phyloP scores from a whole-genome alignment of 345 rosid species.

The Lumnitzera racemosa region DNA sequence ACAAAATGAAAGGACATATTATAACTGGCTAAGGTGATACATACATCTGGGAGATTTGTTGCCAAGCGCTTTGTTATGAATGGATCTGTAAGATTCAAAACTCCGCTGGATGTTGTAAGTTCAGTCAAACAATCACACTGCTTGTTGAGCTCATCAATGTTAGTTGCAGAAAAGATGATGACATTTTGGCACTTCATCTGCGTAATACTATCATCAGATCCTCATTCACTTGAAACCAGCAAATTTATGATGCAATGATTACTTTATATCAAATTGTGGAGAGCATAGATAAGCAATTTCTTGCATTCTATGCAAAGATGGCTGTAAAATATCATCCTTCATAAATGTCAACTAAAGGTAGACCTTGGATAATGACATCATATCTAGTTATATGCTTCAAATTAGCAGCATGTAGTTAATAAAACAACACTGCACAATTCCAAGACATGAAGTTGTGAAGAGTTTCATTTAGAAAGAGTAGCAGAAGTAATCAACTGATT shows the following conservation, averaged over 20 bases:
- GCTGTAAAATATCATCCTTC: too few species aligned
- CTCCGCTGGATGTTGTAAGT: conserved; percentile 36
- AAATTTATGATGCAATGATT: neutral
- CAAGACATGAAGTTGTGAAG: too few species aligned
- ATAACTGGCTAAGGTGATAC: conserved; percentile 6
- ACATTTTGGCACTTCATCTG: conserved; percentile 87
- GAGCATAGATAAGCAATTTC: neutral
- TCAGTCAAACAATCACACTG: conserved; percentile 88
- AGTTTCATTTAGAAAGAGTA: too few species aligned
- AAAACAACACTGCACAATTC: too few species aligned
- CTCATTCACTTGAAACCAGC: neutral
- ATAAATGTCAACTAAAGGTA: too few species aligned
- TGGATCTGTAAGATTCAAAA: conserved; percentile 42
- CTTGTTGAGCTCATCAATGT: conserved; percentile 55
- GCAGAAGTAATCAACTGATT: too few species aligned
- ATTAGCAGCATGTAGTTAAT: too few species aligned
- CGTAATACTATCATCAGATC: conserved; percentile 9
- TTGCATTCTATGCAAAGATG: too few species aligned
- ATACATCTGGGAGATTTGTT: conserved; percentile 65
- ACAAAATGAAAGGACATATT: neutral
- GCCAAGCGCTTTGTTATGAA: conserved; percentile 38
- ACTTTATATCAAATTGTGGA: neutral
- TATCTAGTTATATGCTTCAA: too few species aligned
- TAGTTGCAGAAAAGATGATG: conserved; percentile 69
- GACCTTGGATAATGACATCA: too few species aligned